These are phyloP conservation scores for Metarhizium sp. DNA, from an alignment of 2,329 filamentous ascomycete genomes.

Conservation along the genomic window DNA sequence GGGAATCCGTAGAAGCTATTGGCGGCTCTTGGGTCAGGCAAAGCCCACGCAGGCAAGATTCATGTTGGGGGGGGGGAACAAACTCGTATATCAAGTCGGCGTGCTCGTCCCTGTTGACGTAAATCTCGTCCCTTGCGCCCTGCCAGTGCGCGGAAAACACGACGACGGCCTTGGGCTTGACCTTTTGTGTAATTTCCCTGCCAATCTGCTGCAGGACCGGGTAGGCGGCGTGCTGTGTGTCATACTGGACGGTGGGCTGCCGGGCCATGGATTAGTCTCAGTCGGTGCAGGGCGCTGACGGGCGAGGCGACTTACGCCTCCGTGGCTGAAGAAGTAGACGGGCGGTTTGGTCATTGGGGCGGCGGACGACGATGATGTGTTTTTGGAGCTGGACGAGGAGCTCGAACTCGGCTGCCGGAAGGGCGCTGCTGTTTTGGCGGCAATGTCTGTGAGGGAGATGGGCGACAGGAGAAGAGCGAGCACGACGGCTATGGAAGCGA, in stretches of 20 bases:
- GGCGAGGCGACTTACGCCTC: conserved; percentile 41
- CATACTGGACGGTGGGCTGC: conserved; percentile 48
- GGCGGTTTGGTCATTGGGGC: conserved; percentile 17
- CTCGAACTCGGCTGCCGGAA: too few relatives aligned
- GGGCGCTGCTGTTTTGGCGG: too few relatives aligned
- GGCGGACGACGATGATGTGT: too few relatives aligned
- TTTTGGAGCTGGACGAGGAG: too few relatives aligned
- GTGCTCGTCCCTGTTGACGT: conserved; percentile 49
- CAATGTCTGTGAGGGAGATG: too few relatives aligned
- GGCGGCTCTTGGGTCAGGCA: too few relatives aligned
- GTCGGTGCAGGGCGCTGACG: too few relatives aligned
- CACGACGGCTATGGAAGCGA: too few relatives aligned
- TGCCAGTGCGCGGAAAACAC: conserved; percentile 77
- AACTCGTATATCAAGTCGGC: too few relatives aligned
- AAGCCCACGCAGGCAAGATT: too few relatives aligned
- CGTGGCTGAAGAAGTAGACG: conserved; percentile 42
- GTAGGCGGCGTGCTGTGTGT: conserved; percentile 60
- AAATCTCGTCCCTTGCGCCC: conserved; percentile 42
- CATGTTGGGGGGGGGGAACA: conserved; percentile 24
- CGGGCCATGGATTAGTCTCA: too few relatives aligned
- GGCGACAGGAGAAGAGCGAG: too few relatives aligned
- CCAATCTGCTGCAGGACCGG: conserved; percentile 55
- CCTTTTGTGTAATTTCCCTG: conserved; percentile 57
- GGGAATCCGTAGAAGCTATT: conserved; percentile 62
- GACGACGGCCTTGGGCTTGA: conserved; percentile 63